Base-by-base conservation (phyloP, 2,329 filamentous ascomycete species). In the Aspergillus pseudoglaucus region DNA sequence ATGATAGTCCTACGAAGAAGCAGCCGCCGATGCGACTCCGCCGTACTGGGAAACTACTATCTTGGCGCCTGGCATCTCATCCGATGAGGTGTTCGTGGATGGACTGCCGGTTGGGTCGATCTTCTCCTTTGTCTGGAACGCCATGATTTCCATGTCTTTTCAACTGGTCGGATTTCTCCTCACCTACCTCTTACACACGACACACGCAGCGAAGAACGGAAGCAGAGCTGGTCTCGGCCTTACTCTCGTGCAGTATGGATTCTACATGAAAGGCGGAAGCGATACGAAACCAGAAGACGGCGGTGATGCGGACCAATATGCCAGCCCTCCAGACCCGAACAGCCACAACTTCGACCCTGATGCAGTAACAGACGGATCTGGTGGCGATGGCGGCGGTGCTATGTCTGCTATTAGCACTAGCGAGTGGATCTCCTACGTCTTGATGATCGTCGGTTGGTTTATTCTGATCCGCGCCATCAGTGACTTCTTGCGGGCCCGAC, bases 11-110 rank as follows among this genome's bases (percentile, higher is more conserved):
- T 98, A 98, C 68, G 93, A 98, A 77, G 91, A 97, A 81, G 93
- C 93, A 14, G 93, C 93, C 3, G 91, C 91, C 38, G 93, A 98
- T 68, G 87, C 90, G 20, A 93, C 93, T 42, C 93, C 93, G 1
- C 93, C 93, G 0, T 98, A 98, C 71, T 98, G 93, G 93, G 93
- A 98, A 75, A 98, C 93, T 5, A 97, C 93, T 0, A 96, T 98
- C 55, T 80, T 98, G 45, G 91, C 90, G 0, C 93, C 93, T 0
- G 93, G 91, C 47, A 82, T 93, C 55, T 87, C 87, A n/a, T 82
- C 84, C 35, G 90, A 97, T 64, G 93, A 98, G 68, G 91, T 98
- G 42, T 98, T 93, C 63, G 87, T 98, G 48, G 93, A 98, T 65
- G 93, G 93, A 59, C 85, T 98, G 63, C 90, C 94, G 3, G 93